Evolutionary conservation across 2,329 filamentous ascomycete genomes (phyloP), one percentile per base, ranked within the genome.

Genomic region (Curvularia sp.): DNA sequence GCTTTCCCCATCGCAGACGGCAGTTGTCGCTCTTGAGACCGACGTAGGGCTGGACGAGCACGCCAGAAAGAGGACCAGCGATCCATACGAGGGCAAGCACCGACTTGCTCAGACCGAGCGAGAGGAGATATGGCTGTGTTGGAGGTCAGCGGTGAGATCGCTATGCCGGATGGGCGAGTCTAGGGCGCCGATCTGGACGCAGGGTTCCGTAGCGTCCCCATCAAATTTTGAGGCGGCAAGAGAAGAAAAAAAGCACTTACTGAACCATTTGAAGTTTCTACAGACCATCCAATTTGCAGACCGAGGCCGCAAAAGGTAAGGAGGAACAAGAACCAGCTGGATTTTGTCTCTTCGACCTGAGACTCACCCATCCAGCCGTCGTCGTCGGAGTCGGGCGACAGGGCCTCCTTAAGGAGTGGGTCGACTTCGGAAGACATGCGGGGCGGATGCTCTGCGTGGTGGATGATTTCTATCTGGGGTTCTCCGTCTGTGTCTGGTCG

Each of bases 251-350:
- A 47, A 49, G 21, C 47, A 78, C 83, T 71, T 75, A 86, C 84
- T 52, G 94, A 97, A 68, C 93, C 93, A 80, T 96, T 94, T 53
- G 93, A 96, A 41, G 97, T 83, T 77, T 98, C 94, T 41, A 97
- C 93, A 1, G 93, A 93, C 94, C 94, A 98, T 27, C 94, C 93
- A 67, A 98, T 90, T 79, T 98, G 94, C 61, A 98, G 81, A 23
- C 86, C 94, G 59, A 92, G 92, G 66, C 97, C 91, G 73, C 91
- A 88, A 61, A 97, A 82, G 6, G 94, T 97, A 77, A 98, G 80
- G 61, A 97, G 81, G 66, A 96, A 86, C 69, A 98, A 82, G 77
- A 96, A 96, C 87, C 89, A 92, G 45, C 88, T 81, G 76, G 90
- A 93, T 82, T 93, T 96, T 23, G 89, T 89, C 59, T 85, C 82